Evolutionary conservation across 129 eudicot genomes (phyloP), one percentile per base, ranked within the genome.

Genomic region (Lactuca saligna): DNA sequence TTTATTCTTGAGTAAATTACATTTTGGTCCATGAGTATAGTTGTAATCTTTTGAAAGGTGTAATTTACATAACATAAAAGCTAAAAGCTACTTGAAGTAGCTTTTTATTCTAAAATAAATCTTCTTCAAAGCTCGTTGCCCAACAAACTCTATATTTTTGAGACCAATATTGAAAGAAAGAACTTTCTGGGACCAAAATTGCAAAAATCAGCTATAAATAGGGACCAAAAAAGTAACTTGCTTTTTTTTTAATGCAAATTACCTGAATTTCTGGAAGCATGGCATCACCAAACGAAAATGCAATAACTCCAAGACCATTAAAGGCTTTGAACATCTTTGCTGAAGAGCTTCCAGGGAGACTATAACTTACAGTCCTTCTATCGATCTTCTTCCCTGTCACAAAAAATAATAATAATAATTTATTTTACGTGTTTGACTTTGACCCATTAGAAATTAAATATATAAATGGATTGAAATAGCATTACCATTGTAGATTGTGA

Each of bases 191-290:
- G 2, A 25, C 2, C 29, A 25, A 25, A 25, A 25, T 25, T 25
- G 29, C 29, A 25, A 25, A 25, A 25, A 25, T 25, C 29, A 25
- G 29, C 1, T 25, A 25, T 25, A 0, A 0, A 25, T 25, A 25
- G 29, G 49, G 49, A 42, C 13, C 3, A 8, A 42, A 8, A 8
- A 14, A n/a, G 56, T 50, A 50, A 13, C 17, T 50, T 49, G 13
- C 54, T 49, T 12, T 49, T 25, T 14, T 60, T 3, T 29, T 54
- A 54, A 42, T 20, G 20, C 49, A 20, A 25, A 17, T 64, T 75
- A 81, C 89, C 63, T 84, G 89, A 66, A 84, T 84, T 75, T 84
- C 89, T 4, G 89, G 89, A 68, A 84, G 89, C 86, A 84, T 84
- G 59, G 89, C 89, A 66, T 81, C 83, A 20, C 89, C 89, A 63